Evolutionary conservation across 805 yeast species (phyloP), one percentile per base, ranked within the genome.

Genomic region (Candida chauliodis): DNA sequence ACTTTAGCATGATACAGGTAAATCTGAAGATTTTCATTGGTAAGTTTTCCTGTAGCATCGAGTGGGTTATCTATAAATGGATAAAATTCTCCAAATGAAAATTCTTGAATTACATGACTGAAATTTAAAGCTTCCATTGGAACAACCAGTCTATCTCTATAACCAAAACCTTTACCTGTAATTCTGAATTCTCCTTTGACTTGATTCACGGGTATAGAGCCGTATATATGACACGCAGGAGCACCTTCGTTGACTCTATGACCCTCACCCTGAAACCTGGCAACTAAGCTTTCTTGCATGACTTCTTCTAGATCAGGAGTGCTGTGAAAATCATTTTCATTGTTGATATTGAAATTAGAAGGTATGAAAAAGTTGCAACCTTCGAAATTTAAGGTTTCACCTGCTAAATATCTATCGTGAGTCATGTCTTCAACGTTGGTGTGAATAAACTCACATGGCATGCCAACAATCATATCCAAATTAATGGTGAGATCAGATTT

Each of bases 61-160:
- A 93, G 71, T n/a, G 96, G 95, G 54, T 91, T 91, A 49, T 82
- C 73, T 45, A 90, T 71, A 49, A 76, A 83, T 3, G 99, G 97
- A 53, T 79, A 89, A 59, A 84, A 89, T 25, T 79, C 86, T 10
- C 99, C 99, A 61, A 81, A 91, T 8, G 97, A 88, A 45, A 89
- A 77, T 58, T 91, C 98, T 43, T 77, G 76, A 43, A 93, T 81
- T 4, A 78, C 78, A 60, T 93, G 99, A 1, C 95, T 75, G 55
- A 91, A 84, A 53, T 91, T 85, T 42, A 86, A 61, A 16, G 71
- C 61, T 27, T 77, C 77, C 6, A 52, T 23, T 1, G 76, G 76
- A 8, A 73, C 69, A 30, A 61, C 59, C 32, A 75, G 63, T 41
- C 76, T 59, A 44, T 73, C 80, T 16, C 49, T 36, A 44, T 80